phyloP scores from a whole-genome alignment of 441 rosid species.

The Populus hybrid region DNA sequence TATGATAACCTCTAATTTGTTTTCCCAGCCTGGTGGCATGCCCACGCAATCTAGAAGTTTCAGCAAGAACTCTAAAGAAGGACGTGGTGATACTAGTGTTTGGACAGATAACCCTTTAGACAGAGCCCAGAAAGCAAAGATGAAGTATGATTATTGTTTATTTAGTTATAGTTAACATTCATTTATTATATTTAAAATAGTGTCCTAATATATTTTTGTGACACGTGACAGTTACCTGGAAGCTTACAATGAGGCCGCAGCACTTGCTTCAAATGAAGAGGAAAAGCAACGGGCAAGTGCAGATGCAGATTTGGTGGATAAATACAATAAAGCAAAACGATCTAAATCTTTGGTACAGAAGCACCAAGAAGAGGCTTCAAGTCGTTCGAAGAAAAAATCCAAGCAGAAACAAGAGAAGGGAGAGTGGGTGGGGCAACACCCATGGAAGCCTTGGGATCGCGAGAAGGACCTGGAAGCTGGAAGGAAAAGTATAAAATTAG shows the following conservation, averaged over 20 bases:
- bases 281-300: constrained; percentile 42
- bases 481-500: constrained; percentile 65
- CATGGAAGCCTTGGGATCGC: constrained; percentile 99
- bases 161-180: not conserved
- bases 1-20: not conserved
- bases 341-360: constrained; percentile 80
- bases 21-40: constrained; percentile 67
- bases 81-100: constrained; percentile 78
- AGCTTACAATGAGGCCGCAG: constrained; percentile 73
- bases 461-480: constrained; percentile 83
- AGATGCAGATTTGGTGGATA: constrained; percentile 86
- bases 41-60: constrained; percentile 71
- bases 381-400: constrained; percentile 51
- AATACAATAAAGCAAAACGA: constrained; percentile 78
- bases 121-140: constrained; percentile 86
- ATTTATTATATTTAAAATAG: not conserved
- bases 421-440: constrained; percentile 88
- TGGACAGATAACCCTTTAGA: constrained; percentile 94
- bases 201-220: constrained; percentile 6
- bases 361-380: constrained; percentile 59
- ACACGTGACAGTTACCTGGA: constrained; percentile 63
- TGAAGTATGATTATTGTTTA: constrained; percentile 43
- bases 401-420: constrained; percentile 60
- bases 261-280: constrained; percentile 73
- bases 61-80: constrained; percentile 66